Evolutionary conservation across 164 flowering plant genomes (phyloP).

Genomic region (Sedum album): DNA sequence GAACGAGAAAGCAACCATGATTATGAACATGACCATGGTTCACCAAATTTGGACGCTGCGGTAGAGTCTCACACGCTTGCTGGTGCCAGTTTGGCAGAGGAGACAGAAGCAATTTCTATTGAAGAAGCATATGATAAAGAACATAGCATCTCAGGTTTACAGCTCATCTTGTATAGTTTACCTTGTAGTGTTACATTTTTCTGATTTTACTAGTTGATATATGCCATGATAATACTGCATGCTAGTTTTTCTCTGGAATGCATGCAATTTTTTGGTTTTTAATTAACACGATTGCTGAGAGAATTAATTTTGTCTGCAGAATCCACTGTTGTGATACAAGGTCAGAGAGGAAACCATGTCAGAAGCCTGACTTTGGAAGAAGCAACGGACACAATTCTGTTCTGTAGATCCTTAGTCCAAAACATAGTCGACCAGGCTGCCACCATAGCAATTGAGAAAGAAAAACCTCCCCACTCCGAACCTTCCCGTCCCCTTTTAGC

Average conservation of each 20-base stretch:
- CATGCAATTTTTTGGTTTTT: background rate
- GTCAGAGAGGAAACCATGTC: conserved; percentile 28
- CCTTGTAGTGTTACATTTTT: background rate
- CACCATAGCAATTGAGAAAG: conserved; percentile 65
- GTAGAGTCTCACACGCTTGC: conserved; percentile 30
- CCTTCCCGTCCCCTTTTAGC: conserved; percentile 51
- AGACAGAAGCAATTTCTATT: conserved; percentile 19
- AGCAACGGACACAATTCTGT: conserved; percentile 85
- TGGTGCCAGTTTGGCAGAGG: conserved; percentile 17
- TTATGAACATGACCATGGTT: conserved; percentile 22
- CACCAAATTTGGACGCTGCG: conserved; percentile 20
- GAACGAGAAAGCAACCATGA: conserved; percentile 20
- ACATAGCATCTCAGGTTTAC: conserved; percentile 39
- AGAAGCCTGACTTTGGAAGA: conserved; percentile 85
- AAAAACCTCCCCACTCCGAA: conserved; percentile 32
- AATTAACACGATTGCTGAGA: background rate
- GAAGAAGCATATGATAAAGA: conserved; percentile 24
- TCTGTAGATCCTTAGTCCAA: conserved; percentile 87
- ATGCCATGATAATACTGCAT: background rate
- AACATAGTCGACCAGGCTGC: conserved; percentile 79
- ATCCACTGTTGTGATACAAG: conserved; percentile 45
- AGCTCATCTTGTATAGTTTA: background rate
- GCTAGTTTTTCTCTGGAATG: background rate
- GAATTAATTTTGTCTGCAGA: conserved; percentile 36
- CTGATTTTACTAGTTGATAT: background rate